Percentiles rank a stretch among this genome's conserved stretches.
Conservation (phyloP, 2,329 filamentous ascomycete genomes). For the Graphium sp. region DNA sequence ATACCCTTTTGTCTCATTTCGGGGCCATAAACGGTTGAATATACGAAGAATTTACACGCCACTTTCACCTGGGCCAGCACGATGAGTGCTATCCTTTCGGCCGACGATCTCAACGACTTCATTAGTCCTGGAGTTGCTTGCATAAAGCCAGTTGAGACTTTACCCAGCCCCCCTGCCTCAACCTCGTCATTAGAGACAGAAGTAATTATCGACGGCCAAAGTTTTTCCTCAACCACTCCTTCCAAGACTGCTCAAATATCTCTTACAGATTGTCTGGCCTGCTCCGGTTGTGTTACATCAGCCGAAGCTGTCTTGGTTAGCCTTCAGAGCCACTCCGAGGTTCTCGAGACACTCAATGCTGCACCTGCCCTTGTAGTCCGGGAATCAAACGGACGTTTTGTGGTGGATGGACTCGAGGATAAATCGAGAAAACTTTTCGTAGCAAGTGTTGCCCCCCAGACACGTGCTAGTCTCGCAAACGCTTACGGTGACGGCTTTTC, state of each 20-base stretch:
- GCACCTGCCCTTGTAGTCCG: conserved; percentile 34
- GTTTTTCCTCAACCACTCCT: conserved; percentile 29
- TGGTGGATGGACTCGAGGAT: conserved; percentile 34
- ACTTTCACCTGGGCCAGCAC: conserved; percentile 10
- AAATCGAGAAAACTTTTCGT: conserved; percentile 64
- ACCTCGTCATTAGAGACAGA: conserved; percentile 43
- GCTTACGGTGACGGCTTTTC: conserved; percentile 58
- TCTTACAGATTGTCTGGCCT: conserved; percentile 91
- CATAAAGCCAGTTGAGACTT: conserved; percentile 91
- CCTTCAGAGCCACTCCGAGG: conserved; percentile 83
- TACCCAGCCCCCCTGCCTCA: conserved; percentile 39
- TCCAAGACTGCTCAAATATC: conserved; percentile 76
- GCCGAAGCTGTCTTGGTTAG: conserved; percentile 95
- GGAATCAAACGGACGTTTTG: conserved; percentile 14
- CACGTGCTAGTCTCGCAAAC: conserved; percentile 74
- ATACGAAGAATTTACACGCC: too few species aligned
- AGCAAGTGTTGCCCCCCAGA: conserved; percentile 84
- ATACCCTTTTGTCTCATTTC: too few species aligned
- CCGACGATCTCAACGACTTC: conserved; percentile 96
- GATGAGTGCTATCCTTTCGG: conserved; percentile 96
- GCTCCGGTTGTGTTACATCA: conserved; percentile 92
- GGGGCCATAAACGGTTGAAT: too few species aligned
- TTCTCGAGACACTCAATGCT: conserved; percentile 65
- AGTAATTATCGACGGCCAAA: conserved; percentile 83
- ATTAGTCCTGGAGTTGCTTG: conserved; percentile 95